Base-by-base conservation (phyloP, 805 yeast species). In the Teunomyces pallodes region DNA sequence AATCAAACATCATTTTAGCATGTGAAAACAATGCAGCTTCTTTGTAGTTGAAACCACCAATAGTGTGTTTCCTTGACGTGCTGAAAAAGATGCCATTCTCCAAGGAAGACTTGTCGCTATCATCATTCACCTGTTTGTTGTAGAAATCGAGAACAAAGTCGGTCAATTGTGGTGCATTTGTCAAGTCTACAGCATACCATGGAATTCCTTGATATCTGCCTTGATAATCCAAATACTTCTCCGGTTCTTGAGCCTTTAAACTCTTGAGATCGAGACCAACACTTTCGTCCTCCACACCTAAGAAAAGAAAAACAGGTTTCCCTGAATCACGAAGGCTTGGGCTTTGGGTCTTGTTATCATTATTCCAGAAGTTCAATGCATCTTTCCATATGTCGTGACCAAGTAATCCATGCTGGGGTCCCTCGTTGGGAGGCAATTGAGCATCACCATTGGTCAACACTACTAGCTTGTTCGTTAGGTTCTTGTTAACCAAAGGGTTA, bases 1-100 rank as follows among this genome's bases (percentile, higher is more conserved):
- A 92, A 65, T 91, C 96, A 46, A 90, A 60, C 60, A 83, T 87
- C 83, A 87, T 89, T 49, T 85, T 81, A 0, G 88, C 92, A 60
- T 91, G 94, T 2, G 96, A 84, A 54, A 81, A 84, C 17, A 90
- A 61, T 2, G 89, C 81, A 0, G 90, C 86, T 45, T 85, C 86
- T 14, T 48, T 51, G 32, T 57, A 52, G 36, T 61, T 57, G 48
- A 73, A 70, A 4, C 41, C 41, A 9, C 65, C 63, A 47, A 75
- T 59, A 39, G 61, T 58, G 49, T 73, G 72, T 41, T 67, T 70
- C 45, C 76, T 51, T 5, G 75, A 62, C 36, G 58, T 54, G n/a
- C 70, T 60, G 55, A 62, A 75, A 40, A 64, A 61, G 50, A 51
- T 35, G 3, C 50, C 54, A 29, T 53, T 53, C 14, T 55, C 57